Percentiles rank a stretch among this genome's conserved stretches.
These are phyloP conservation scores for Flammula alnicola DNA, from an alignment of 1,284 basidiomycete genomes.

Conservation along the genomic window DNA sequence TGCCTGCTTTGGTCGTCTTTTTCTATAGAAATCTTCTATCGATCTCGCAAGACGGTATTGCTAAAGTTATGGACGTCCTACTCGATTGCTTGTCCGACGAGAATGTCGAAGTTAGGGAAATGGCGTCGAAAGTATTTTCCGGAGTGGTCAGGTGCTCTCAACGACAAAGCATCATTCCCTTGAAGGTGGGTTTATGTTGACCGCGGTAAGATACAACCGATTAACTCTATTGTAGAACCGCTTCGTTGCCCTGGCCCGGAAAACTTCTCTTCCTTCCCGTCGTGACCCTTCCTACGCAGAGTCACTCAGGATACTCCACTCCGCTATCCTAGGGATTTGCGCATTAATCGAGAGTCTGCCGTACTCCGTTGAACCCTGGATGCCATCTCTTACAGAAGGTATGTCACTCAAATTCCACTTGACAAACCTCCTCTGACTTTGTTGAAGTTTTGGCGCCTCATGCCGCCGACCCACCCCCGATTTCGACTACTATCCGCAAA, in stretches of 20 bases:
- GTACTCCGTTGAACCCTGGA: conserved; percentile 80
- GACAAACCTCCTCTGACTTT: conserved; percentile 31
- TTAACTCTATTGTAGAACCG: conserved; percentile 59
- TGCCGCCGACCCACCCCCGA: conserved; percentile 89
- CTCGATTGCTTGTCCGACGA: conserved; percentile 86
- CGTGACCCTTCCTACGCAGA: conserved; percentile 76
- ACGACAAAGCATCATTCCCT: conserved; percentile 82
- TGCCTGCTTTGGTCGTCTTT: conserved; percentile 80
- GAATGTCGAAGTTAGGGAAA: conserved; percentile 93
- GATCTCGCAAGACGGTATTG: conserved; percentile 69
- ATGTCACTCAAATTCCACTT: conserved; percentile 25
- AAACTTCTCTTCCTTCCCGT: conserved; percentile 73
- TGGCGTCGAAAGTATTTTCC: conserved; percentile 89
- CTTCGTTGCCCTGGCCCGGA: conserved; percentile 70
- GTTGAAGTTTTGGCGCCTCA: conserved; percentile 74
- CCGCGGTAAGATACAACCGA: neutral
- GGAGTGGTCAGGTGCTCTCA: conserved; percentile 94
- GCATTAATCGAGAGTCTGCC: conserved; percentile 80
- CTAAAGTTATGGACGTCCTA: conserved; percentile 79
- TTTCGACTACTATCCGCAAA: conserved; percentile 88
- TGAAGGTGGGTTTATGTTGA: conserved; percentile 63
- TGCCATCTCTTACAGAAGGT: conserved; percentile 80
- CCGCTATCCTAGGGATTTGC: conserved; percentile 90
- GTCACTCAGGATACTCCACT: conserved; percentile 80
- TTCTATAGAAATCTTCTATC: conserved; percentile 86